Conservation (phyloP, 2,329 filamentous ascomycete species). For the Phaeosphaeriaceae sp. region DNA sequence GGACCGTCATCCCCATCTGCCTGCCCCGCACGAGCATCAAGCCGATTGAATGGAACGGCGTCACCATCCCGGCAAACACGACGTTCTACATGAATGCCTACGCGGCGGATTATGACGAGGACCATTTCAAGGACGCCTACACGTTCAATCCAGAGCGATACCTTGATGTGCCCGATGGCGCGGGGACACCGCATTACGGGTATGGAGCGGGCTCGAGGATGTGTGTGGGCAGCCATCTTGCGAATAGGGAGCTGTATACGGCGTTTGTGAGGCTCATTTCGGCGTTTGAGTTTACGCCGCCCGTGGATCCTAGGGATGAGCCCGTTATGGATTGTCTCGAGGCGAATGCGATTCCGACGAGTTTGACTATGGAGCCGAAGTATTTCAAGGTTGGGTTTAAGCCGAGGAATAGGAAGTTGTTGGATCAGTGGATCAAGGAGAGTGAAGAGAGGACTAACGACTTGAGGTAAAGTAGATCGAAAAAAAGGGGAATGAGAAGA, state of each 20-base stretch:
- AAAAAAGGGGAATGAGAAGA: too few relatives aligned
- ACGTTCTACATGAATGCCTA: slow-evolving; percentile 83
- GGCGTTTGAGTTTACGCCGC: slow-evolving; percentile 55
- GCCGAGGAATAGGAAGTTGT: slow-evolving; percentile 49
- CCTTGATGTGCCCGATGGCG: slow-evolving; percentile 56
- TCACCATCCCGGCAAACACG: slow-evolving; percentile 74
- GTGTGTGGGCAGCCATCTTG: slow-evolving; percentile 57
- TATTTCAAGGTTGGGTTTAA: slow-evolving; percentile 58
- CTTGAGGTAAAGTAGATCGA: slow-evolving; percentile 19
- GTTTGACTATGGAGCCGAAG: slow-evolving; percentile 59
- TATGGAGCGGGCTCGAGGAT: slow-evolving; percentile 57
- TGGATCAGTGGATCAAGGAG: slow-evolving; percentile 57
- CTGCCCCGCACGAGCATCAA: slow-evolving; percentile 76
- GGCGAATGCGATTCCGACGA: slow-evolving; percentile 56
- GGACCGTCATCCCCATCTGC: slow-evolving; percentile 80
- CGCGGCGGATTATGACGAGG: slow-evolving; percentile 74
- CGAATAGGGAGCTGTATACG: slow-evolving; percentile 51
- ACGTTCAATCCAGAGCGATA: slow-evolving; percentile 76
- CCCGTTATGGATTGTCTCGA: slow-evolving; percentile 55
- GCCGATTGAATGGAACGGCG: slow-evolving; percentile 72
- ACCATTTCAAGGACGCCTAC: slow-evolving; percentile 69
- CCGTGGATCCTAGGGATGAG: slow-evolving; percentile 48
- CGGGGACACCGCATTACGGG: slow-evolving; percentile 57
- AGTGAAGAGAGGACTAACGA: slow-evolving; percentile 56
- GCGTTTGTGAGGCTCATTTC: slow-evolving; percentile 58